Evolutionary conservation across 805 yeast species (phyloP).

Genomic region (Candida bentonensis): DNA sequence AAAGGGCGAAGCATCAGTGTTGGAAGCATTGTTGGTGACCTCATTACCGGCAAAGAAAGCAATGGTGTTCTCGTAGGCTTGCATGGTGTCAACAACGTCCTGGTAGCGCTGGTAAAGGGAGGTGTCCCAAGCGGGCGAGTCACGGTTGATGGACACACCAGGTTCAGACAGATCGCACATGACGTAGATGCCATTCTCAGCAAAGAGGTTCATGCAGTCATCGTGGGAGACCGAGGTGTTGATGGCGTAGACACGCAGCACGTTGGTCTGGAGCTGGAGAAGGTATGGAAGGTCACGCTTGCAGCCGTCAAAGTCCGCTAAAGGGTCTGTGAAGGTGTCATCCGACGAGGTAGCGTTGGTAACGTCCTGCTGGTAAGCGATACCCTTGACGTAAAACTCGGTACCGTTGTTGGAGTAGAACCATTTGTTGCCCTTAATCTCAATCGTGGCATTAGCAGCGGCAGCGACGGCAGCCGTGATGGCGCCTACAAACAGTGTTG

Average conservation of each 20-base stretch:
- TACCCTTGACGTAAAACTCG: constrained; percentile 78
- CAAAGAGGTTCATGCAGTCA: constrained; percentile 58
- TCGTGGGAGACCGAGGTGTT: constrained; percentile 61
- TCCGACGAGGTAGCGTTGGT: constrained; percentile 21
- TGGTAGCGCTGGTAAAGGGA: constrained; percentile 65
- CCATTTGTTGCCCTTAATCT: constrained; percentile 60
- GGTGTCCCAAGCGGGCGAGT: constrained; percentile 64
- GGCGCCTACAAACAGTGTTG: constrained; percentile 10
- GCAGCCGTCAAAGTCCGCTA: constrained; percentile 58
- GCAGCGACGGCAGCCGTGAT: constrained; percentile 15
- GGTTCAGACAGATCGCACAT: constrained; percentile 88
- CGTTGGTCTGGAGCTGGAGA: constrained; percentile 53
- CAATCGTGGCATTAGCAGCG: constrained; percentile 34
- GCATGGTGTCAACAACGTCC: constrained; percentile 66
- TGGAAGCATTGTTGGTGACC: constrained; percentile 70
- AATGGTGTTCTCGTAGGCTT: constrained; percentile 62
- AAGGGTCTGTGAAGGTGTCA: constrained; percentile 60
- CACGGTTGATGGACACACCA: constrained; percentile 58
- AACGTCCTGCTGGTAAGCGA: constrained; percentile 71
- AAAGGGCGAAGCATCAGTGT: constrained; percentile 83
- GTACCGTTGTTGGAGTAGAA: constrained; percentile 57
- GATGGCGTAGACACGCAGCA: constrained; percentile 75
- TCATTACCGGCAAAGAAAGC: constrained; percentile 98
- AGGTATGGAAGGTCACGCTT: constrained; percentile 74
- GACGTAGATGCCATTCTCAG: constrained; percentile 82